phyloP scores from a whole-genome alignment of 768 basidiomycete genomes.

The Pisolithus albus region DNA sequence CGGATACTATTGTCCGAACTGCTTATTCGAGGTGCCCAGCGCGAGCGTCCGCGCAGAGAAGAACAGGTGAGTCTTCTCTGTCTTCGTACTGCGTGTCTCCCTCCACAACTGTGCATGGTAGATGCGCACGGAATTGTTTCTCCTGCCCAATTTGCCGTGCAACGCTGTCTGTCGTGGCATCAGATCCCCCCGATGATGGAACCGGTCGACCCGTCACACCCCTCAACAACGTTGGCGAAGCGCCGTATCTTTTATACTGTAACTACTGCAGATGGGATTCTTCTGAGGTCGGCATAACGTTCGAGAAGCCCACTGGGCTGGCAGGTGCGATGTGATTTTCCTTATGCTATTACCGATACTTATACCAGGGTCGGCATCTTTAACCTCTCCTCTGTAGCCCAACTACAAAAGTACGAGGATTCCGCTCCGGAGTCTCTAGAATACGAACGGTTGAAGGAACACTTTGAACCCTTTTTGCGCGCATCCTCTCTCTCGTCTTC shows the following conservation, averaged over 20 bases:
- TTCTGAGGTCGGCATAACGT: slow-evolving; percentile 81
- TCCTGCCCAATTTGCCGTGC: slow-evolving; percentile 91
- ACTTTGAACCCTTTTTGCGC: slow-evolving; percentile 93
- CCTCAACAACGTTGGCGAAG: slow-evolving; percentile 62
- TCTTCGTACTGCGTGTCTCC: slow-evolving; percentile 4
- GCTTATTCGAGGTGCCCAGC: slow-evolving; percentile 95
- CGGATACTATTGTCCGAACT: slow-evolving; percentile 97
- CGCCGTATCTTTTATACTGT: slow-evolving; percentile 89
- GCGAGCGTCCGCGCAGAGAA: slow-evolving; percentile 98
- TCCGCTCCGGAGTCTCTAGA: slow-evolving; percentile 78
- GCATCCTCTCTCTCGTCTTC: slow-evolving; percentile 71
- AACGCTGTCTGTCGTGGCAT: slow-evolving; percentile 85
- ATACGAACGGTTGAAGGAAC: slow-evolving; percentile 92
- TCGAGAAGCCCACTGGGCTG: slow-evolving; percentile 94
- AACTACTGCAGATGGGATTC: slow-evolving; percentile 95
- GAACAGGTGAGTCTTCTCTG: slow-evolving; percentile 57
- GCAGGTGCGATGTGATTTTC: slow-evolving; percentile 57
- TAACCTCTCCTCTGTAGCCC: slow-evolving; percentile 45
- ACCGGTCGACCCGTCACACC: slow-evolving; percentile 50
- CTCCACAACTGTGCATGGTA: slow-evolving; percentile 24
- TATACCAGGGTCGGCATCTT: neutral
- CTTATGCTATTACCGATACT: neutral
- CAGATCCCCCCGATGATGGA: slow-evolving; percentile 63
- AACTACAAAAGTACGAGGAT: slow-evolving; percentile 87
- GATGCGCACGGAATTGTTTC: slow-evolving; percentile 98